A percentile compares a stretch with the other conserved stretches of the same genome.
Conservation (phyloP, 371 early-diverging fungal species). For the Polyrhizophydium stewartii region DNA sequence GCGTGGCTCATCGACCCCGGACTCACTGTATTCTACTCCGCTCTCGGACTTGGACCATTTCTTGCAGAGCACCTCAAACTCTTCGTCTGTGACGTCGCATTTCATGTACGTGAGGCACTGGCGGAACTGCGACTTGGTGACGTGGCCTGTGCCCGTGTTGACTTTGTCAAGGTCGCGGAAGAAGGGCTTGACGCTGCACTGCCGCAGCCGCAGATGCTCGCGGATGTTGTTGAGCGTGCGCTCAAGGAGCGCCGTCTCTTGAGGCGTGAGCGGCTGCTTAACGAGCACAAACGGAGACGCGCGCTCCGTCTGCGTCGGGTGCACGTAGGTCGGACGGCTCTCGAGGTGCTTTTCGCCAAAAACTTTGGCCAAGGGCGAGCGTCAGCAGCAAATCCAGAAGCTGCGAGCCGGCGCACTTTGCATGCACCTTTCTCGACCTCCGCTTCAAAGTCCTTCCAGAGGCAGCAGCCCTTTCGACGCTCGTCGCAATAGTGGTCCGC, state of each 20-base stretch:
- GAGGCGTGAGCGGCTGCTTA: constrained; percentile 6
- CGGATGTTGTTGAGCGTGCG: constrained; percentile 25
- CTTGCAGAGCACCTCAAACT: constrained; percentile 44
- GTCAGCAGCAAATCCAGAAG: background rate
- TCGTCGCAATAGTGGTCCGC: constrained; percentile 30
- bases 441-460: constrained; percentile 45
- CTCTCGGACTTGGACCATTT: constrained; percentile 22
- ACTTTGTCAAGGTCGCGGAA: constrained; percentile 52
- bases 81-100: constrained; percentile 34
- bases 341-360: constrained; percentile 40
- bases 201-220: constrained; percentile 31
- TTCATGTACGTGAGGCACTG: constrained; percentile 38
- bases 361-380: constrained; percentile 10
- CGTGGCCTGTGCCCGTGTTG: constrained; percentile 28
- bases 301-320: constrained; percentile 5
- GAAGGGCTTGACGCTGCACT: constrained; percentile 39
- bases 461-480: constrained; percentile 26
- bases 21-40: background rate
- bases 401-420: no score
- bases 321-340: constrained; percentile 26
- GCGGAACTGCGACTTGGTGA: constrained; percentile 45
- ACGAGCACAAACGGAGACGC: constrained; percentile 3
- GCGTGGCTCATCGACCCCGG: background rate
- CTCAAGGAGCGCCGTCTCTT: constrained; percentile 21
- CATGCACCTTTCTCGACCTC: constrained; percentile 36